Base-by-base conservation (phyloP, 2,329 filamentous ascomycete genomes). In the Fusarium lateritium region DNA sequence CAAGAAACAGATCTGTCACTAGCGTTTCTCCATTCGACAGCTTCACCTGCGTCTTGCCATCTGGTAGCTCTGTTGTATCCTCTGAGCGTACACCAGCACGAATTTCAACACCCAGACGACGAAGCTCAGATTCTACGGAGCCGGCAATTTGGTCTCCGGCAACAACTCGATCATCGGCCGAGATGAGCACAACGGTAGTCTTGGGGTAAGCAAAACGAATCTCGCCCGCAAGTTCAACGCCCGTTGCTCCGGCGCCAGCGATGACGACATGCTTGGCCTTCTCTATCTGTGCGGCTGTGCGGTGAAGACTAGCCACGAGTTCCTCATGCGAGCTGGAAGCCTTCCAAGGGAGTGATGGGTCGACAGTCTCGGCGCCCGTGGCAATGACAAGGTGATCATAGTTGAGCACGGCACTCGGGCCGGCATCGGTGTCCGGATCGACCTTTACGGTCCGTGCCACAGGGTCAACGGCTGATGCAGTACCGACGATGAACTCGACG, bases 301-400 rank as follows among this genome's bases (percentile, higher is more conserved):
- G 47, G 53, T 81, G 77, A n/a, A 89, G 76, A 42, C 76, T 75
- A 4, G 71, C 74, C 13, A 81, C 45, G 22, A 81, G 77, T 53
- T 85, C 82, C 54, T 84, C 82, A 73, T 86, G 79, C 10, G 79
- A 81, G 69, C 80, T 82, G 42, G 79, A 76, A 42, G 81, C 80
- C 76, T 89, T 89, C 84, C 86, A 89, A 3, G 86, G 86, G 56
- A 83, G 76, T 28, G 74, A 67, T n/a, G 71, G 61, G 21, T 79
- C 78, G 28, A 79, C 73, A 43, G 79, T 76, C 65, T 83, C 81
- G 19, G 86, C 79, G 43, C 87, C 87, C 1, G 86, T 89, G 17
- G 86, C 86, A 40, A 89, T 75, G 42, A 89, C 84, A 46, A 89
- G 83, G 67, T 88, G 84, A 76, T 88, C 85, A 74, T 89, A 89